Percentiles rank a stretch among this genome's conserved stretches.
These are phyloP conservation scores for Citrullus colocynthis DNA, from an alignment of 306 rosid genomes.

Conservation along the genomic window DNA sequence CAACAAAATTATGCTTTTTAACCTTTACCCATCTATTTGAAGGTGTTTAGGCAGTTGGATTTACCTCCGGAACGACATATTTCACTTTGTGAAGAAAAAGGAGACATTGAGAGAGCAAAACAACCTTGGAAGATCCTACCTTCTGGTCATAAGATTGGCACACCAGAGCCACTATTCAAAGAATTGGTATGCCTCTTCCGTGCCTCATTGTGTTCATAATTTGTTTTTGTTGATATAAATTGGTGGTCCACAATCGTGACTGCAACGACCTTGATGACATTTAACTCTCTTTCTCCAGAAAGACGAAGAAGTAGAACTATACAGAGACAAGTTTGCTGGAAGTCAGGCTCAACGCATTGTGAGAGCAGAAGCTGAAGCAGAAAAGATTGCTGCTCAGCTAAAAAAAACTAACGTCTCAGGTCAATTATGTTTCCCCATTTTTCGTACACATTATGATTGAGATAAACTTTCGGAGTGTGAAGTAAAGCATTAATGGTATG, in stretches of 20 bases:
- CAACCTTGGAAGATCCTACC: slow-evolving; percentile 71
- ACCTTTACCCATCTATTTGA: slow-evolving; percentile 12
- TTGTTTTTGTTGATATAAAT: neutral
- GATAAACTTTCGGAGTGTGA: neutral
- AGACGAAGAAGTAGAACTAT: slow-evolving; percentile 72
- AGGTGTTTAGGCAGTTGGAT: slow-evolving; percentile 87
- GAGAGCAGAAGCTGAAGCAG: slow-evolving; percentile 66
- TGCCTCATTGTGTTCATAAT: neutral
- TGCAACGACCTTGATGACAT: neutral
- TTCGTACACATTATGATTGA: neutral
- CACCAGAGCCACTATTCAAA: slow-evolving; percentile 73
- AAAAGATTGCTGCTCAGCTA: slow-evolving; percentile 49
- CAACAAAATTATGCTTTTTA: neutral
- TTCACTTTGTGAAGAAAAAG: slow-evolving; percentile 63
- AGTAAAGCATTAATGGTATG: neutral
- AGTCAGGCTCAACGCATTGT: slow-evolving; percentile 84
- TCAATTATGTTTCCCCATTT: neutral
- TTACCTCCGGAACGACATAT: slow-evolving; percentile 37
- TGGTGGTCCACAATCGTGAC: neutral
- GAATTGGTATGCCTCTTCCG: slow-evolving; percentile 50
- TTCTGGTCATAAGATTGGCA: slow-evolving; percentile 77
- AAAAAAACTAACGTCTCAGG: slow-evolving; percentile 69
- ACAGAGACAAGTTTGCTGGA: slow-evolving; percentile 68
- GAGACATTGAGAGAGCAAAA: slow-evolving; percentile 54
- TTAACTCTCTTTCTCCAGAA: slow-evolving; percentile 34